Conservation (phyloP, 495 filamentous ascomycete genomes). For the Neurospora africana region DNA sequence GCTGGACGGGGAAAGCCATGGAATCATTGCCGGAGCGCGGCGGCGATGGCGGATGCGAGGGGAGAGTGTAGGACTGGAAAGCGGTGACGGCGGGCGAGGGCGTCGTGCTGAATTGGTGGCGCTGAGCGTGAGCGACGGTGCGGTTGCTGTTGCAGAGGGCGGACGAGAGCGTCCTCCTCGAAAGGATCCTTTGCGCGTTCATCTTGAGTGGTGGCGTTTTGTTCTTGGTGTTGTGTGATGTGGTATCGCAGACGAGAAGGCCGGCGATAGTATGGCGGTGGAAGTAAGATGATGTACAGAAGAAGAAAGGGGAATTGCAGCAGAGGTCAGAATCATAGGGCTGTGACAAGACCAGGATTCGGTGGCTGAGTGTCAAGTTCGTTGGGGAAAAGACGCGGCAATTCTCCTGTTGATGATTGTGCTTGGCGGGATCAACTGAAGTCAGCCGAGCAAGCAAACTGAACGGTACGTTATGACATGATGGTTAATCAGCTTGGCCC, state of each 20-base stretch:
- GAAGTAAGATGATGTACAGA: background rate
- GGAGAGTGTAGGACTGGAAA: conserved; percentile 65
- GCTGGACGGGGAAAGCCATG: conserved; percentile 43
- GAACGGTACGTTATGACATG: conserved; percentile 23
- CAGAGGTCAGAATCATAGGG: background rate
- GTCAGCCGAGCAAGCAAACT: conserved; percentile 10
- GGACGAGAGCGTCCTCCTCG: conserved; percentile 13
- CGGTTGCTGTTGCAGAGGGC: conserved; percentile 16
- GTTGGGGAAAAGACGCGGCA: background rate
- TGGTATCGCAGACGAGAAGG: background rate
- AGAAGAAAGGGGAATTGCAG: background rate
- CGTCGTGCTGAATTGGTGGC: conserved; percentile 54
- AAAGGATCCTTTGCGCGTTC: conserved; percentile 17
- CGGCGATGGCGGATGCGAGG: conserved; percentile 46
- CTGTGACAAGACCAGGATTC: background rate
- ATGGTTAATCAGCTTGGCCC: conserved; percentile 16
- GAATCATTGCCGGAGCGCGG: conserved; percentile 61
- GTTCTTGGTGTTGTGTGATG: background rate
- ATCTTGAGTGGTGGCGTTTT: conserved; percentile 6
- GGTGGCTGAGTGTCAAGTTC: background rate
- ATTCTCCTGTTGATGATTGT: background rate
- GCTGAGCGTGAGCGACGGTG: conserved; percentile 29
- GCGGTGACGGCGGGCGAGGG: conserved; percentile 44
- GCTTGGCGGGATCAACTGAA: background rate
- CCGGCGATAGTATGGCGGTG: background rate